Base-by-base conservation (phyloP, 2,329 filamentous ascomycete species). In the Byssochlamys sp. region DNA sequence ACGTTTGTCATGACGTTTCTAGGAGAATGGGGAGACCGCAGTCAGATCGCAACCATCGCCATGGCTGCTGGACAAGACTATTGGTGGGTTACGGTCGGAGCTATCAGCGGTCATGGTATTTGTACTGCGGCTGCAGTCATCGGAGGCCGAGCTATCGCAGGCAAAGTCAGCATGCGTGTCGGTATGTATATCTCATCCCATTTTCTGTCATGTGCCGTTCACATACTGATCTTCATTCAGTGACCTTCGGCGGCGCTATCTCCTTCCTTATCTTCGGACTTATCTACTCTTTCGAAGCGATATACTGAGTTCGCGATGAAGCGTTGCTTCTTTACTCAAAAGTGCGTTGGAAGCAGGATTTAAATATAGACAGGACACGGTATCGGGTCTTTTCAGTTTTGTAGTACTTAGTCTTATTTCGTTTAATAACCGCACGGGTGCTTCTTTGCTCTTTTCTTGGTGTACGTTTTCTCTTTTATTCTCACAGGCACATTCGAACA, bases 1-100 rank as follows among this genome's bases (percentile, higher is more conserved):
- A 99, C 94, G 0, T 99, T 99, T 70, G 84, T 95, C 66, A 99
- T 99, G 94, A 99, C 94, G 1, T 99, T 99, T 76, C 77, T 99
- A 29, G 94, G 94, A 48, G 94, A 99, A 73, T 99, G 94, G 94
- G 94, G 94, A 58, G 94, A 99, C 69, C 85, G 94, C 64, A 95
- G 90, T 71, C 94, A 99, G 77, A 97, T 99, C 67, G 94, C 94
- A 25, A 99, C 94, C 0, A 95, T 99, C 69, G 94, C 94, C 56
- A 99, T 99, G 94, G 94, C 94, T 54, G 92, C 94, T 33, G 94
- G 94, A 24, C 90, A 95, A 73, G 94, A 99, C 71, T 99, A 97
- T 74, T 97, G 92, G 92, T 96, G 91, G 89, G 94, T 99, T 35
- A 96, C 91, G 3, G 80, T 91, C 52, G 94, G 94, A 58, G 92